These are phyloP conservation scores for Larix sibirica DNA, from an alignment of 83 land plant species.

Conservation along the genomic window DNA sequence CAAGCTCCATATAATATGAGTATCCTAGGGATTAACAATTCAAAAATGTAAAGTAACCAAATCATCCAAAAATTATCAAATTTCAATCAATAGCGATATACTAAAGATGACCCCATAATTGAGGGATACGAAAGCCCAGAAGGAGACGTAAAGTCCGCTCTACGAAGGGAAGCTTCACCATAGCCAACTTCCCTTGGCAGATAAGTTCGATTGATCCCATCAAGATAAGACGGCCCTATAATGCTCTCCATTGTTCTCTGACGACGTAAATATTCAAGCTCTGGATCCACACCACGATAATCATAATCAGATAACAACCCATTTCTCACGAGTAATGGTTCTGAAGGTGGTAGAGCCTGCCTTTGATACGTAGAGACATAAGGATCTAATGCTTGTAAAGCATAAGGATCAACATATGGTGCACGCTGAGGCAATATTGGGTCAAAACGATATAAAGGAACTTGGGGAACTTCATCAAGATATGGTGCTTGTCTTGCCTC, in stretches of 20 bases:
- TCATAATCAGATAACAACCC: neutral
- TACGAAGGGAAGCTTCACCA: neutral
- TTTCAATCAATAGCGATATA: neutral
- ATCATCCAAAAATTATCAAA: too few relatives aligned
- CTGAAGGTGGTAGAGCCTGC: neutral
- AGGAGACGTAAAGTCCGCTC: neutral
- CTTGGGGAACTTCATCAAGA: neutral
- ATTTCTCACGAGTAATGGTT: neutral
- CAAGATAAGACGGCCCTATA: neutral
- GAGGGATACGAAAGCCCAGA: neutral
- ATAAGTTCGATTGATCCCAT: neutral
- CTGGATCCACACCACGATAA: neutral
- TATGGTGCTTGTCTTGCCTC: neutral
- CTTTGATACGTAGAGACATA: neutral
- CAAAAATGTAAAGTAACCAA: too few relatives aligned
- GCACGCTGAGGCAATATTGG: neutral
- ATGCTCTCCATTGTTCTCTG: neutral
- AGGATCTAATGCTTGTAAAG: neutral
- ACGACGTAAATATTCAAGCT: neutral
- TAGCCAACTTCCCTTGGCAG: neutral
- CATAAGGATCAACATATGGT: neutral
- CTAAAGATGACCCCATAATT: neutral
- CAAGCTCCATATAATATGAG: too few relatives aligned
- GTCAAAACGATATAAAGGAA: too few relatives aligned
- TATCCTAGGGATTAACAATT: too few relatives aligned